A percentile compares a stretch with the other conserved stretches of the same genome.
Conservation (phyloP, 805 yeast species). For the Kuraishia capsulata region DNA sequence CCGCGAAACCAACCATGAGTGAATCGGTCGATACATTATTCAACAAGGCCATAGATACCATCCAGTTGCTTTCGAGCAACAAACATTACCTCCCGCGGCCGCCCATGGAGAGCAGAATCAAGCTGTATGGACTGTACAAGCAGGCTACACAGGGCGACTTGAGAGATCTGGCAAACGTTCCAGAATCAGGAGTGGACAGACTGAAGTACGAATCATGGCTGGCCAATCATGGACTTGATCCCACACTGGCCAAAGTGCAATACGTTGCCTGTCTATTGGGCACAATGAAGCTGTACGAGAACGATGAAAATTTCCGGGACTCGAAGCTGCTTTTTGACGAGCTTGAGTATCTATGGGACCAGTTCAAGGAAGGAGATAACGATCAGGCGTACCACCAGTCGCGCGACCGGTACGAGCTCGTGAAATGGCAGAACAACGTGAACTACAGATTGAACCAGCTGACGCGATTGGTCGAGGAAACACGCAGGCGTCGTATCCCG, state of each 20-base stretch:
- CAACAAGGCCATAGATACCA: slow-evolving; percentile 74
- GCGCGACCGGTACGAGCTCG: background rate
- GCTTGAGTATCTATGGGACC: slow-evolving; percentile 69
- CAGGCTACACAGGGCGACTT: slow-evolving; percentile 89
- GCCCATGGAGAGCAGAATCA: slow-evolving; percentile 59
- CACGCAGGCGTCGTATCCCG: too few relatives aligned
- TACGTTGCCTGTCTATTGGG: slow-evolving; percentile 63
- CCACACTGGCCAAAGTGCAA: slow-evolving; percentile 63
- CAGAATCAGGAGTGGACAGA: slow-evolving; percentile 59
- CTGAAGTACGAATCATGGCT: slow-evolving; percentile 87
- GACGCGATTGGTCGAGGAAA: background rate
- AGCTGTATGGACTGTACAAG: slow-evolving; percentile 73
- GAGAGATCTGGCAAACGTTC: slow-evolving; percentile 39
- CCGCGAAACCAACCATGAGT: too few relatives aligned
- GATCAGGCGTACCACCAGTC: background rate
- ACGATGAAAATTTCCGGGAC: slow-evolving; percentile 38
- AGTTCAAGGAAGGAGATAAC: slow-evolving; percentile 28
- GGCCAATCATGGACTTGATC: slow-evolving; percentile 55
- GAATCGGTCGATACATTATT: slow-evolving; percentile 69
- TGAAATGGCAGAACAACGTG: background rate
- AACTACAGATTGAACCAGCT: background rate
- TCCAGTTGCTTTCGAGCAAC: slow-evolving; percentile 59
- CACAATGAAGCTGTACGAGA: slow-evolving; percentile 57
- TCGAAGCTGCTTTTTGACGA: slow-evolving; percentile 51
- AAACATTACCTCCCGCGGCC: slow-evolving; percentile 65